phyloP scores from a whole-genome alignment of 768 basidiomycete species.

The Russula sp. region DNA sequence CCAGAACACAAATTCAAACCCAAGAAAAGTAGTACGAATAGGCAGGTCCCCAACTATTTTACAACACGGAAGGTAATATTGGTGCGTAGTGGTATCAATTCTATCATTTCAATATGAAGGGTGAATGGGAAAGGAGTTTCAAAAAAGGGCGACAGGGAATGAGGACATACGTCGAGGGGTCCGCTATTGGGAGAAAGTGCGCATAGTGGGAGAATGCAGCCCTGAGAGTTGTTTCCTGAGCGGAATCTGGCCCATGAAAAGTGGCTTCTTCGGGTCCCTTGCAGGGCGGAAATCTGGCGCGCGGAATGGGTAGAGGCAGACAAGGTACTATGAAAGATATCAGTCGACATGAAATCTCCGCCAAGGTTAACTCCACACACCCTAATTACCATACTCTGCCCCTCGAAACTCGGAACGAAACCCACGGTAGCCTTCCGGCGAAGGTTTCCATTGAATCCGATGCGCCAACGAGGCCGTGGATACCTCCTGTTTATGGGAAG shows the following conservation, averaged over 20 bases:
- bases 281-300: neutral
- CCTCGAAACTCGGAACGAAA: constrained; percentile 5
- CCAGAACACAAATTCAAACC: too few species aligned
- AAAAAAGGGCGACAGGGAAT: too few species aligned
- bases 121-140: too few species aligned
- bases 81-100: too few species aligned
- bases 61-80: too few species aligned
- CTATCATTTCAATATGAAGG: too few species aligned
- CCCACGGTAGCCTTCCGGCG: neutral
- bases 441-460: constrained; percentile 8
- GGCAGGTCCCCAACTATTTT: too few species aligned
- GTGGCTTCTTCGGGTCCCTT: neutral
- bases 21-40: too few species aligned
- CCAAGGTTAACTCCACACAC: constrained; percentile 1
- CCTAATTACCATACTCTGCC: constrained; percentile 3
- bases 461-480: constrained; percentile 5
- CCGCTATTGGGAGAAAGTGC: too few species aligned
- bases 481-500: neutral
- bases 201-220: too few species aligned
- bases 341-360: neutral
- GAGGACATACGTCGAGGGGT: too few species aligned
- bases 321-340: neutral
- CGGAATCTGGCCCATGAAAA: constrained; percentile 7
- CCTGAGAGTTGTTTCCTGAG: neutral
- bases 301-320: constrained; percentile 4